Conservation (phyloP, 768 basidiomycete genomes). For the Boletus rubroflammeus region DNA sequence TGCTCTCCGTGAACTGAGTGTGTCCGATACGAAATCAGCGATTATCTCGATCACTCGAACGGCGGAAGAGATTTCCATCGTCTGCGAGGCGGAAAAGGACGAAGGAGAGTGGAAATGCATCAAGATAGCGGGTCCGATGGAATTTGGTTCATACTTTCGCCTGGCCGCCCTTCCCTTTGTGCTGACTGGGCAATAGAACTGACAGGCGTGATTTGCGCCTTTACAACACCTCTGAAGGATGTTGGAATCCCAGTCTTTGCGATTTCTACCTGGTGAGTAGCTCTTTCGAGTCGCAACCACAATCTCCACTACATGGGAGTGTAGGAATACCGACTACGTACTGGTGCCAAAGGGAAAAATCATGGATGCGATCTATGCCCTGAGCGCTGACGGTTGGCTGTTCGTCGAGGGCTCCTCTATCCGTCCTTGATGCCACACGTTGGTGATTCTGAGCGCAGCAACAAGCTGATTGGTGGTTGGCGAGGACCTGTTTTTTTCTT, state of each 20-base stretch:
- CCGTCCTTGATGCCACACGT: conserved; percentile 2
- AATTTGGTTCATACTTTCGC: conserved; percentile 43
- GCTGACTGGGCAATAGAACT: conserved; percentile 36
- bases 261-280: conserved; percentile 58
- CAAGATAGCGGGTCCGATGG: conserved; percentile 64
- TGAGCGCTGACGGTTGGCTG: conserved; percentile 52
- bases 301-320: neutral
- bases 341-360: conserved; percentile 48
- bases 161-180: neutral
- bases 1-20: conserved; percentile 26
- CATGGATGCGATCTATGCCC: conserved; percentile 38
- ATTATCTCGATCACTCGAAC: conserved; percentile 59
- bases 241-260: conserved; percentile 56
- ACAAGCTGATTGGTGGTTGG: neutral
- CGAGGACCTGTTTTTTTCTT: neutral
- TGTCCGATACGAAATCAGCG: conserved; percentile 26
- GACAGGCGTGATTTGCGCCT: conserved; percentile 53
- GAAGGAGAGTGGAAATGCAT: conserved; percentile 54
- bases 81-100: conserved; percentile 42
- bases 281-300: neutral
- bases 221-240: conserved; percentile 50
- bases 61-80: conserved; percentile 57
- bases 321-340: conserved; percentile 66
- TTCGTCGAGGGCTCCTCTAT: conserved; percentile 12
- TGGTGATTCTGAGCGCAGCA: neutral